phyloP scores from a whole-genome alignment of 202 grass and related monocot genomes.

The Digitaria exilis region DNA sequence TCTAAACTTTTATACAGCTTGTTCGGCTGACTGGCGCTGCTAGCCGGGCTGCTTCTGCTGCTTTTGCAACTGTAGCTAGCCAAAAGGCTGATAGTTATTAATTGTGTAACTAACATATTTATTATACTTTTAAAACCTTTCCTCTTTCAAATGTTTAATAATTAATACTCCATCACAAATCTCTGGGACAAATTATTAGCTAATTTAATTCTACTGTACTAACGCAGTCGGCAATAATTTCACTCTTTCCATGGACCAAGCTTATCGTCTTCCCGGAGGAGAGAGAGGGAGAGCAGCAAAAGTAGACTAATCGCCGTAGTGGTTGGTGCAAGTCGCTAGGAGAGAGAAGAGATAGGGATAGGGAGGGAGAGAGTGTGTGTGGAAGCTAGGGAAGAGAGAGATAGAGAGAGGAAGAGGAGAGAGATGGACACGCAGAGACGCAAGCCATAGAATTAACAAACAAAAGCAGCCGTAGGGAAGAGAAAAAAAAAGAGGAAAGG shows the following conservation, averaged over 20 bases:
- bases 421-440: conserved; percentile 54
- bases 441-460: conserved; percentile 51
- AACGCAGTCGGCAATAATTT: conserved; percentile 47
- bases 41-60: no score
- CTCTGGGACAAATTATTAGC: neutral
- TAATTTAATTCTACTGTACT: conserved; percentile 2
- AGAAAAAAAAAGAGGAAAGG: conserved; percentile 23
- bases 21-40: no score
- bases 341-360: conserved; percentile 46
- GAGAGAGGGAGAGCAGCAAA: conserved; percentile 41
- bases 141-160: neutral
- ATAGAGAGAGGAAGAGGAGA: conserved; percentile 42
- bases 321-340: conserved; percentile 67
- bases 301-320: conserved; percentile 66
- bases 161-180: neutral
- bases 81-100: no score
- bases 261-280: conserved; percentile 33
- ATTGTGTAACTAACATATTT: neutral
- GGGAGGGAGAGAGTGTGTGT: conserved; percentile 2
- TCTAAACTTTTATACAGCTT: no score
- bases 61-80: no score
- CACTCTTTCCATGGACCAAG: conserved; percentile 35
- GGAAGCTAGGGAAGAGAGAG: conserved; percentile 14
- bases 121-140: neutral
- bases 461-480: conserved; percentile 44